Evolutionary conservation across 2,329 filamentous ascomycete genomes (phyloP), one percentile per base, ranked within the genome.

Genomic region (Trichoderma sp.): DNA sequence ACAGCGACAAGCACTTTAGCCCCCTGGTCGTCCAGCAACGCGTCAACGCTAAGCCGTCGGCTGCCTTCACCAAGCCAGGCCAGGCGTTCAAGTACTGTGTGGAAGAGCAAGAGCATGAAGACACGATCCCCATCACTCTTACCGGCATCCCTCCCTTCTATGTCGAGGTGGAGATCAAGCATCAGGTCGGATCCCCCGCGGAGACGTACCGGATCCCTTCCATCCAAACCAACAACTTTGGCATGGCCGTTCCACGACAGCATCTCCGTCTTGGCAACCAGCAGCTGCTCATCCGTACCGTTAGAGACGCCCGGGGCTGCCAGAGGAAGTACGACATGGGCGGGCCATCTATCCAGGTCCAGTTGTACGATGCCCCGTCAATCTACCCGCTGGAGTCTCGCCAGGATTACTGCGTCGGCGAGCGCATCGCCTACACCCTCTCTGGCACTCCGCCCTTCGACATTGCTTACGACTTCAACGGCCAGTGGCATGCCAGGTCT

Each of bases 41-140:
- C 26, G 92, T 99, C 57, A 90, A 97, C 72, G 84, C 92, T 15
- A 90, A 90, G 66, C 95, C 95, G 1, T 87, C 88, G 2, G 95
- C 93, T 4, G 83, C 85, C 5, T 99, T 99, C 74, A 83, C 85
- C 66, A 91, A 91, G 69, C 92, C 93, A 3, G 93, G 93, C 17
- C 95, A 95, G 76, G 93, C 92, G 0, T 97, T 97, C 82, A 96
- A 95, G 75, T 97, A 94, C 78, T 99, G 95, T 79, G 90, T 93
- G 75, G 88, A 93, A 55, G 92, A 97, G 71, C 85, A 90, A 58
- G 87, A 87, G 62, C 87, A 88, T 39, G 92, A 96, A 72, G 93
- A 99, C 73, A 88, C 86, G 47, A 97, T 99, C 63, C 93, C 94
- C 0, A 90, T 99, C 66, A 88, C 86, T 2, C 83, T 99, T 19